Base-by-base conservation (phyloP, 108 stramenopile genomes). In the Cyclotella distinguenda region DNA sequence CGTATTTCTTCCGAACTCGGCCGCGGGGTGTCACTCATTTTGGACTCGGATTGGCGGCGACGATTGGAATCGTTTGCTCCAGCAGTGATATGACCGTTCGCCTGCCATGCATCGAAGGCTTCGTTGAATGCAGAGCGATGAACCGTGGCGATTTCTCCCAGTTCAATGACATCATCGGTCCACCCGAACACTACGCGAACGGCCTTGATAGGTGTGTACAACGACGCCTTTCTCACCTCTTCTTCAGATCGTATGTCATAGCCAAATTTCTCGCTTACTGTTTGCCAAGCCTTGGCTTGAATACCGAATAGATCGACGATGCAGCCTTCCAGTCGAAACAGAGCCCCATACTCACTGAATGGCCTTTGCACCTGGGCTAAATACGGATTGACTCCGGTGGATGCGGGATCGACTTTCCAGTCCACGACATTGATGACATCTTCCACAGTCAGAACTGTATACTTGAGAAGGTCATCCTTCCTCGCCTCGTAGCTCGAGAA, bases 261-360 rank as follows among this genome's bases (percentile, higher is more conserved):
- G 10, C 64, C 78, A 57, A 70, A 70, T 3, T 52, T 49, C 50
- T 84, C 82, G 6, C 86, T 82, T n/a, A 85, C 83, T 39, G 73
- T 76, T 45, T 78, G 78, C 90, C 90, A 92, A 13, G 80, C 84
- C 68, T 80, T 69, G 33, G 66, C 60, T 9, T 88, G 81, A 42
- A 92, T 52, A 22, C 86, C 87, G 22, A 81, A 78, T 18, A 86
- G 57, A 60, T 92, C 90, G 4, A 89, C 84, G 12, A 87, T 57
- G 9, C 86, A 82, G 6, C 90, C 90, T 56, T 92, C 90, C 21
- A 92, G 63, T 43, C 90, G 61, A 47, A 92, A 89, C 11, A 92
- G 79, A 4, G 87, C 87, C 19, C 90, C 90, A 46, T 81, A 87
- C 36, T 85, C 85, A 30, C 76, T 77, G 68, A 87, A 88, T 18